phyloP scores from a whole-genome alignment of 2,329 filamentous ascomycete species.

The Ramichloridium luteum region DNA sequence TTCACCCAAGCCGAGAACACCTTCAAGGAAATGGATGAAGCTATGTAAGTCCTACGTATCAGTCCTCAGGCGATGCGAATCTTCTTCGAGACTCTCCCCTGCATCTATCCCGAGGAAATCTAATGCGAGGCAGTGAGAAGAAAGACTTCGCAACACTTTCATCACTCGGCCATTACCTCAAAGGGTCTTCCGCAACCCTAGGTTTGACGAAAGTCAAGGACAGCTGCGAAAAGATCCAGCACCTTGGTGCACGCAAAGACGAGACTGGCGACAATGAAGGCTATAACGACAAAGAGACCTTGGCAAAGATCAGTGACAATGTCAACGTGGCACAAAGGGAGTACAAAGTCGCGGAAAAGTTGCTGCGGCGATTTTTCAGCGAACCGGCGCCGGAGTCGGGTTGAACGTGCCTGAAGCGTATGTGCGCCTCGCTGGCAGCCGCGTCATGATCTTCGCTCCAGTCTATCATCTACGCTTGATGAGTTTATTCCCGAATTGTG shows the following conservation, averaged over 20 bases:
- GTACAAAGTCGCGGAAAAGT: constrained; percentile 58
- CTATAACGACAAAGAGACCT: constrained; percentile 53
- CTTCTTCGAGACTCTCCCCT: no score
- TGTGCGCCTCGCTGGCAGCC: no score
- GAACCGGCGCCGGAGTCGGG: no score
- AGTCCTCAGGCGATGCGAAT: no score
- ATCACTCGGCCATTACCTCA: constrained; percentile 84
- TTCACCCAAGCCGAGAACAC: constrained; percentile 83
- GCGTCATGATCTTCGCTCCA: no score
- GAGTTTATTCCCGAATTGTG: no score
- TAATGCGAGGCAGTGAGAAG: constrained; percentile 51
- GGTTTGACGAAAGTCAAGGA: constrained; percentile 85
- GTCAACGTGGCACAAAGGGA: constrained; percentile 63
- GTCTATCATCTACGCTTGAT: no score
- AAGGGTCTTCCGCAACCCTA: constrained; percentile 90
- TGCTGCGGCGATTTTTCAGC: constrained; percentile 59
- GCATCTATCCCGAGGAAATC: no score
- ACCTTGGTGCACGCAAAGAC: constrained; percentile 74
- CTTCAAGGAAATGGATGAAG: constrained; percentile 70
- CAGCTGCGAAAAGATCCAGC: constrained; percentile 91
- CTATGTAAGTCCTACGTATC: constrained; percentile 57
- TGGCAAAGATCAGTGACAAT: constrained; percentile 57
- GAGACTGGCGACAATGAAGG: constrained; percentile 58
- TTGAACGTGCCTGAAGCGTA: no score
- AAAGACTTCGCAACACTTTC: constrained; percentile 65